Evolutionary conservation across 805 yeast species (phyloP), one percentile per base, ranked within the genome.

Genomic region (Yarrowia alimentaria): DNA sequence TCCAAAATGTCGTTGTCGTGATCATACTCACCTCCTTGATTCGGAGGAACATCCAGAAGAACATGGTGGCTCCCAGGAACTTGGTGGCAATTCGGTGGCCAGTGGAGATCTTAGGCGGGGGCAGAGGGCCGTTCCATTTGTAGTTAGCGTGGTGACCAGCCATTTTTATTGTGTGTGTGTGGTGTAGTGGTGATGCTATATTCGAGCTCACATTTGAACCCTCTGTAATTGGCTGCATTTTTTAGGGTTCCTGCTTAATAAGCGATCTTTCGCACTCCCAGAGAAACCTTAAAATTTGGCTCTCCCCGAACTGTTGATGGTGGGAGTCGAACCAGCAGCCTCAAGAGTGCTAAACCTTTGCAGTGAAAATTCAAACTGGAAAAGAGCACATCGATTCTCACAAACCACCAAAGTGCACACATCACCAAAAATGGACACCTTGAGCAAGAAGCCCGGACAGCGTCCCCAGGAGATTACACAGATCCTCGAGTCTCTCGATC

Each of bases 21-120:
- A 22, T 29, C 16, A 5, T 24, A 56, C 64, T 49, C 34, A 61
- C 91, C 64, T 84, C 81, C 68, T 83, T 81, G 35, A 85, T 73
- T 65, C 95, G 75, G 74, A 84, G 86, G 62, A 87, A 74, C 56
- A 87, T 76, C 85, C 91, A 87, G 68, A 85, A 87, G 85, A 93
- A 85, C 86, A 85, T 82, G 50, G 89, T 75, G 30, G 91, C 95
- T 9, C 95, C 95, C 33, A 87, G 73, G 16, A 75, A 65, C 59
- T 83, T 82, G 37, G 86, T 76, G 16, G 81, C 74, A 67, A 79
- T 72, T 53, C 77, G 74, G 61, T 81, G 76, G 32, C 75, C 68
- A 2, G 76, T 69, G 31, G 80, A 78, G 14, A 79, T 80, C 58
- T 83, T 81, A 24, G 93, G 91, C 54, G 73, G 73, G 35, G 84